Percentiles rank a stretch among this genome's conserved stretches.
Evolutionary conservation across 2,329 filamentous ascomycete genomes (phyloP).

Genomic region (Phyllosticta capitalensis): DNA sequence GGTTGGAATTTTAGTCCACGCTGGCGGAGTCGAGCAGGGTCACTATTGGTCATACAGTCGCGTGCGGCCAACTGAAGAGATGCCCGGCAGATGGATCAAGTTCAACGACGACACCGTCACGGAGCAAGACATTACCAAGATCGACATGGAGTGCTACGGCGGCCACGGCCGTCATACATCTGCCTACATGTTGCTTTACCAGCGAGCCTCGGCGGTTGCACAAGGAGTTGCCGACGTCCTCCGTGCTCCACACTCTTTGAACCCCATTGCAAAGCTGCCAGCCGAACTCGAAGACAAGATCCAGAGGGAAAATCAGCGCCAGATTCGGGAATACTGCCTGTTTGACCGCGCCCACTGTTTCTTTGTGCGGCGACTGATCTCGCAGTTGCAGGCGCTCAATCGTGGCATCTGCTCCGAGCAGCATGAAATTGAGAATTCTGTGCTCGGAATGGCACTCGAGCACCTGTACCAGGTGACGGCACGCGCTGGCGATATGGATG

Average conservation of each 20-base stretch:
- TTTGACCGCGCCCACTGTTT: conserved; percentile 62
- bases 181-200: conserved; percentile 97
- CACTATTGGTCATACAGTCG: conserved; percentile 97
- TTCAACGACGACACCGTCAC: conserved; percentile 87
- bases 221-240: conserved; percentile 21
- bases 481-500: conserved; percentile 57
- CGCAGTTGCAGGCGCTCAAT: conserved; percentile 44
- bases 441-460: conserved; percentile 48
- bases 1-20: conserved; percentile 89
- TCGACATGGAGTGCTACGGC: conserved; percentile 53
- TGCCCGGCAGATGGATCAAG: conserved; percentile 62
- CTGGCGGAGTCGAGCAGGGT: conserved; percentile 83
- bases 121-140: conserved; percentile 61
- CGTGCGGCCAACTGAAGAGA: conserved; percentile 53
- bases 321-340: conserved; percentile 69
- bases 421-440: conserved; percentile 37
- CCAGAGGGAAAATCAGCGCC: conserved; percentile 58
- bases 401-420: conserved; percentile 41
- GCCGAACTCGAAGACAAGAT: conserved; percentile 46
- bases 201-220: conserved; percentile 60
- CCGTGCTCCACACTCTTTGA: conserved; percentile 35
- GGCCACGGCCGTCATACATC: conserved; percentile 30
- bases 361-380: conserved; percentile 57
- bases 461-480: conserved; percentile 70
- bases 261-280: conserved; percentile 39